phyloP scores from a whole-genome alignment of 306 rosid species.

The Herpetospermum pedunculosum region DNA sequence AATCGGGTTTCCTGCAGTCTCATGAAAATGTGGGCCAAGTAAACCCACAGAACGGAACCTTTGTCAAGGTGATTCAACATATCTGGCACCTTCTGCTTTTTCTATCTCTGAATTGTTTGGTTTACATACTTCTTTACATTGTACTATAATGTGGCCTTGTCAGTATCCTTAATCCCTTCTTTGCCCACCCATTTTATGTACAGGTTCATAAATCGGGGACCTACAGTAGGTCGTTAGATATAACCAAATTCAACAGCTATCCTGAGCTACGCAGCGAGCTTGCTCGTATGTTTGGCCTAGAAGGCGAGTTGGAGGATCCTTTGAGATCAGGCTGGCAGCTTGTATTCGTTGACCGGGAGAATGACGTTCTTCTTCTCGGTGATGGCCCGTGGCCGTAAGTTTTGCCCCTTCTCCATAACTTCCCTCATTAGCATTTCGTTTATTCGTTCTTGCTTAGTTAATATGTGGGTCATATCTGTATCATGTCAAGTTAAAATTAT shows the following conservation, averaged over 20 bases:
- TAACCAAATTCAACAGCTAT: constrained; percentile 75
- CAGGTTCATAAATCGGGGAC: constrained; percentile 53
- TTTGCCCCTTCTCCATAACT: not conserved
- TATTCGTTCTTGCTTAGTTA: not conserved
- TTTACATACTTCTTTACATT: not conserved
- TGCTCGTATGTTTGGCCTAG: constrained; percentile 81
- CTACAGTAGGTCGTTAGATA: constrained; percentile 47
- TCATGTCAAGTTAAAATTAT: not conserved
- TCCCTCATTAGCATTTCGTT: not conserved
- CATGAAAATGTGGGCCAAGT: constrained; percentile 51
- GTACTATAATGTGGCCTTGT: not conserved
- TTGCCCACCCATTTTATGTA: not conserved
- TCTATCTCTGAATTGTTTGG: not conserved
- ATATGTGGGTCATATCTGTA: not conserved
- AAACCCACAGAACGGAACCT: constrained; percentile 51
- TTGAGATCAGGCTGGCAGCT: constrained; percentile 99
- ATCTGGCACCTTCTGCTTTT: not conserved
- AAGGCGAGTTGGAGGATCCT: constrained; percentile 82
- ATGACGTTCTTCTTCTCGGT: constrained; percentile 86
- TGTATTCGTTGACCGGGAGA: constrained; percentile 94
- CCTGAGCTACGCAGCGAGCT: constrained; percentile 75
- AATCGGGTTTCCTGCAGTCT: constrained; percentile 58
- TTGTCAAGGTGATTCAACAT: constrained; percentile 60
- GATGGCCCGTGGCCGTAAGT: constrained; percentile 67
- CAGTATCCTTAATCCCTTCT: not conserved